Evolutionary conservation across 164 flowering plant genomes (phyloP).

Genomic region (Santalum album): DNA sequence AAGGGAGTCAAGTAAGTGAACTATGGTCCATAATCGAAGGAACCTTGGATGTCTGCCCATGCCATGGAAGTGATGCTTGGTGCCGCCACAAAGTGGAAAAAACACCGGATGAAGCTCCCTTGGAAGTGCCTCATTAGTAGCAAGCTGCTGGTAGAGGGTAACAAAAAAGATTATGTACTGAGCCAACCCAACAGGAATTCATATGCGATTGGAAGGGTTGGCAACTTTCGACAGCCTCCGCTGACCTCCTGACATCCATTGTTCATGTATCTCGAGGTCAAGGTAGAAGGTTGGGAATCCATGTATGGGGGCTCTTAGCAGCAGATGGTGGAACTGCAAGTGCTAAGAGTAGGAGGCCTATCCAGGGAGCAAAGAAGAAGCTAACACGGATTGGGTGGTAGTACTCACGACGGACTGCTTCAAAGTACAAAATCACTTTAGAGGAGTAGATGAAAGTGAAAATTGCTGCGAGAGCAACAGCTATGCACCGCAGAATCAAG

Average conservation of each 20-base stretch:
- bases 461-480: constrained; percentile 33
- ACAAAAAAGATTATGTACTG: constrained; percentile 81
- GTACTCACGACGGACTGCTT: constrained; percentile 85
- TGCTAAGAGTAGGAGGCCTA: constrained; percentile 51
- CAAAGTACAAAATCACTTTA: constrained; percentile 63
- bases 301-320: constrained; percentile 29
- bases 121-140: constrained; percentile 64
- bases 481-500: constrained; percentile 56
- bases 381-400: constrained; percentile 81
- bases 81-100: constrained; percentile 76
- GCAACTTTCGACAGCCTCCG: constrained; percentile 79
- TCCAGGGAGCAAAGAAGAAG: constrained; percentile 92
- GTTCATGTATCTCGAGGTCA: constrained; percentile 86
- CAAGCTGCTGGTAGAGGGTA: constrained; percentile 82
- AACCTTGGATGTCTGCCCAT: constrained; percentile 62
- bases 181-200: constrained; percentile 74
- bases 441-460: constrained; percentile 38
- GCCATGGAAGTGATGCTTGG: constrained; percentile 83
- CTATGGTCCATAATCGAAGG: constrained; percentile 51
- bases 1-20: constrained; percentile 68
- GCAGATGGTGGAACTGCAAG: constrained; percentile 55
- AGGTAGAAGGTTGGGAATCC: constrained; percentile 59
- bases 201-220: constrained; percentile 74
- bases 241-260: constrained; percentile 92
- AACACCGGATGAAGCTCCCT: constrained; percentile 79